Evolutionary conservation across 345 rosid genomes (phyloP).

Genomic region (Salix udensis): DNA sequence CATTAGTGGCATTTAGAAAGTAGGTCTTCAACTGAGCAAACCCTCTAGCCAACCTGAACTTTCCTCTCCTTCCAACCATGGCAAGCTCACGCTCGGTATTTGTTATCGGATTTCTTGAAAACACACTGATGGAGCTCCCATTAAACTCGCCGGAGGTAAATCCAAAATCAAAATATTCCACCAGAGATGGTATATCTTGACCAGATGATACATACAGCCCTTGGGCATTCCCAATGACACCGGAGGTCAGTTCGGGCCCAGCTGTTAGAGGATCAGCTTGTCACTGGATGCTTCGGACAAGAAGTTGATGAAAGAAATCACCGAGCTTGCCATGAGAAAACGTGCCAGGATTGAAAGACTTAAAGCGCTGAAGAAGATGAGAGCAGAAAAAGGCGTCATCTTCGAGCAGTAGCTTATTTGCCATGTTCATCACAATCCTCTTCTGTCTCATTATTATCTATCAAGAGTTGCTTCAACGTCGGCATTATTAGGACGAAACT

Average conservation of each 20-base stretch:
- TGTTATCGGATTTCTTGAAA: conserved; percentile 13
- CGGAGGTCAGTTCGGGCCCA: conserved; percentile 33
- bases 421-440: too few relatives aligned
- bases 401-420: too few relatives aligned
- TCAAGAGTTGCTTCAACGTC: too few relatives aligned
- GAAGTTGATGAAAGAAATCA: too few relatives aligned
- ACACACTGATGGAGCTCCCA: conserved; percentile 47
- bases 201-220: conserved; percentile 38
- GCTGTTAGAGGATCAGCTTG: conserved; percentile 40
- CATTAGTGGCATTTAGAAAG: conserved; percentile 7
- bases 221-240: conserved; percentile 37
- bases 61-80: not conserved
- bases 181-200: conserved; percentile 20
- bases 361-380: too few relatives aligned
- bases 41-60: not conserved
- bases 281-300: too few relatives aligned
- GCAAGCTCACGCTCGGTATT: not conserved
- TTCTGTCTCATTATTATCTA: too few relatives aligned
- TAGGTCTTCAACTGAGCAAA: not conserved
- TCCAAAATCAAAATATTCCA: conserved; percentile 38
- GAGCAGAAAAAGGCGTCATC: too few relatives aligned
- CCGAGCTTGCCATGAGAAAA: too few relatives aligned
- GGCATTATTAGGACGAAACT: too few relatives aligned
- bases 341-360: too few relatives aligned
- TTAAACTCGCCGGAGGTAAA: conserved; percentile 37